These are phyloP conservation scores for Haplosporangium sp. DNA, from an alignment of 371 early-diverging fungal species.

Conservation along the genomic window DNA sequence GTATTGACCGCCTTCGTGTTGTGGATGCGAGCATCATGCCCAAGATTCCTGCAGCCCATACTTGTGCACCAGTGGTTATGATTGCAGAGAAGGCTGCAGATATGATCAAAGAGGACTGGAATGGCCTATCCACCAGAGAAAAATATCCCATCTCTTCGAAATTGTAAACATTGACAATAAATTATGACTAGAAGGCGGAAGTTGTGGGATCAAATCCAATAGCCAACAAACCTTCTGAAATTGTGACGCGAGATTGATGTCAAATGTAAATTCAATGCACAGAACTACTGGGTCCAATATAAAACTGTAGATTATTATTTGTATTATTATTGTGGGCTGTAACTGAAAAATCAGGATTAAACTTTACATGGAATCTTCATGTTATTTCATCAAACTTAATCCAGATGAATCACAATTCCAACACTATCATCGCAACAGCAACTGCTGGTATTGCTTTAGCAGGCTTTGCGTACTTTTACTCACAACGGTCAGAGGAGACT, in stretches of 20 bases:
- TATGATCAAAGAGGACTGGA: constrained; percentile 53
- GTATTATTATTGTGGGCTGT: too few species aligned
- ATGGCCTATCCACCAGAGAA: not conserved
- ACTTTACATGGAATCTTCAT: too few species aligned
- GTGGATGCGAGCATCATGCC: constrained; percentile 55
- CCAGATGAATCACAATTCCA: not conserved
- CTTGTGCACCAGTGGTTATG: constrained; percentile 43
- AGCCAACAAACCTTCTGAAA: too few species aligned
- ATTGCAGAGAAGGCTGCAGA: constrained; percentile 53
- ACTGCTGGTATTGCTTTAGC: constrained; percentile 9
- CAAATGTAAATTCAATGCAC: too few species aligned
- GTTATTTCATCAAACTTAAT: not conserved
- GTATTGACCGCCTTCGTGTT: constrained; percentile 52
- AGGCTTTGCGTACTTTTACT: not conserved
- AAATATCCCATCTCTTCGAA: not conserved
- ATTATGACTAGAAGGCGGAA: too few species aligned
- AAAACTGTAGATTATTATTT: too few species aligned
- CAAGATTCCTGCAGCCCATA: constrained; percentile 49
- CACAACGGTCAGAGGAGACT: not conserved
- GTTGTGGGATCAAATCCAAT: too few species aligned
- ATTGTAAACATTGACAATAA: not conserved
- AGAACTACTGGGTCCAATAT: too few species aligned
- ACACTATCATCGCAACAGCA: not conserved
- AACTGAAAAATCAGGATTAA: too few species aligned
- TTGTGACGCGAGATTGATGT: too few species aligned